Conservation (phyloP, 208 protist genomes). For the Porcisia hertigi region DNA sequence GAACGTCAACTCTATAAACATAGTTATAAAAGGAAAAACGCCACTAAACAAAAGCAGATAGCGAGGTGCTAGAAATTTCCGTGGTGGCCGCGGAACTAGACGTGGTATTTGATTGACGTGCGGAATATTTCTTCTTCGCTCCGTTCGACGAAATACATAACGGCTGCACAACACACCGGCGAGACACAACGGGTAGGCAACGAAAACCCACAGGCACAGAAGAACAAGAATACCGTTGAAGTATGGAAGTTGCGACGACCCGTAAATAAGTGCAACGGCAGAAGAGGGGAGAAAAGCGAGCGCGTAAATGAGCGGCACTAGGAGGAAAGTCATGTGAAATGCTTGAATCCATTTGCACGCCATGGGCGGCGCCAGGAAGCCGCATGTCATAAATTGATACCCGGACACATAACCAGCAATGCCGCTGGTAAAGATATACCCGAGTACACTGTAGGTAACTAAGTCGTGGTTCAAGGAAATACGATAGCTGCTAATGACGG, state of each 20-base stretch:
- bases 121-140: constrained; percentile 47
- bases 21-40: constrained; percentile 93
- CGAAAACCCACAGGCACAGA: constrained; percentile 75
- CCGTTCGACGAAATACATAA: constrained; percentile 37
- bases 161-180: constrained; percentile 89
- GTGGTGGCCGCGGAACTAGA: constrained; percentile 85
- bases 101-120: constrained; percentile 93
- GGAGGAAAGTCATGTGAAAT: constrained; percentile 23
- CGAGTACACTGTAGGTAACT: constrained; percentile 19
- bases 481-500: constrained; percentile 18
- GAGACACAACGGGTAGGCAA: constrained; percentile 86
- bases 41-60: constrained; percentile 78
- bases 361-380: constrained; percentile 25
- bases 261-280: constrained; percentile 37
- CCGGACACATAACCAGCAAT: constrained; percentile 30
- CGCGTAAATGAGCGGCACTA: constrained; percentile 13
- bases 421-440: constrained; percentile 19
- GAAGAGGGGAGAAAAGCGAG: constrained; percentile 8
- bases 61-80: constrained; percentile 34
- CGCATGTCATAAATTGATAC: constrained; percentile 32
- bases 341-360: constrained; percentile 33
- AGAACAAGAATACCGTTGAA: constrained; percentile 62
- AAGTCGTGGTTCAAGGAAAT: constrained; percentile 26
- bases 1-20: constrained; percentile 97
- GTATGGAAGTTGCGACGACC: constrained; percentile 58